Percentiles rank a stretch among this genome's conserved stretches.
Conservation (phyloP, 371 early-diverging fungal species). For the Ordospora colligata region DNA sequence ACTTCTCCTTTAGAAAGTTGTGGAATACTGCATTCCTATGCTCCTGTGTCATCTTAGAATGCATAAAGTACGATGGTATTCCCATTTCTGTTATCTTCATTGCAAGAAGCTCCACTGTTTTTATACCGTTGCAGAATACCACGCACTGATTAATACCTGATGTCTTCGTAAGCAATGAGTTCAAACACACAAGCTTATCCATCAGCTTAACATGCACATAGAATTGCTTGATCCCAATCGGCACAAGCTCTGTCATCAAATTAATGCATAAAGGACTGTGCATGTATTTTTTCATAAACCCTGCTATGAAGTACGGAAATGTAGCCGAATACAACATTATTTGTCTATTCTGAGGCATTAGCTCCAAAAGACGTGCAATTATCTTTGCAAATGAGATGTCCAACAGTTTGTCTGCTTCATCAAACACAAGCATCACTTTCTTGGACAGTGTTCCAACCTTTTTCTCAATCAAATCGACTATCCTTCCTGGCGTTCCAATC, state of each 20-base stretch:
- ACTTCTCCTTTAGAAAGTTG: conserved; percentile 82
- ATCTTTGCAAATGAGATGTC: conserved; percentile 87
- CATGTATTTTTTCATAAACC: conserved; percentile 81
- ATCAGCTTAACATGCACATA: conserved; percentile 92
- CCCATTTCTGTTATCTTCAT: conserved; percentile 90
- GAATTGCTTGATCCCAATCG: conserved; percentile 89
- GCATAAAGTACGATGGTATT: conserved; percentile 90
- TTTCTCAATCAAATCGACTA: conserved; percentile 66
- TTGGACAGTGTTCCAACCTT: conserved; percentile 32
- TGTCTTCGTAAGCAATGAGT: conserved; percentile 78
- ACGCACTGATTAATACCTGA: conserved; percentile 96
- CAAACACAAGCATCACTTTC: conserved; percentile 73
- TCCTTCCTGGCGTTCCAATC: conserved; percentile 90
- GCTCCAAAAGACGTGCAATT: conserved; percentile 75
- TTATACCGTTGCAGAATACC: conserved; percentile 92
- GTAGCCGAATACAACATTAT: conserved; percentile 92
- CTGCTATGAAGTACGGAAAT: conserved; percentile 84
- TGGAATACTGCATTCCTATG: conserved; percentile 75
- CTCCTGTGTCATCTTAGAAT: conserved; percentile 87
- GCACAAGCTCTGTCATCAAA: conserved; percentile 88
- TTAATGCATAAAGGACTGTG: conserved; percentile 88
- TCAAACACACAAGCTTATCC: conserved; percentile 89
- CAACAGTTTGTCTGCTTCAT: conserved; percentile 93
- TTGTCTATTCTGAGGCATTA: conserved; percentile 73
- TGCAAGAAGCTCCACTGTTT: conserved; percentile 86